phyloP scores from a whole-genome alignment of 1,284 basidiomycete species.

The Marasmius tenuissimus region DNA sequence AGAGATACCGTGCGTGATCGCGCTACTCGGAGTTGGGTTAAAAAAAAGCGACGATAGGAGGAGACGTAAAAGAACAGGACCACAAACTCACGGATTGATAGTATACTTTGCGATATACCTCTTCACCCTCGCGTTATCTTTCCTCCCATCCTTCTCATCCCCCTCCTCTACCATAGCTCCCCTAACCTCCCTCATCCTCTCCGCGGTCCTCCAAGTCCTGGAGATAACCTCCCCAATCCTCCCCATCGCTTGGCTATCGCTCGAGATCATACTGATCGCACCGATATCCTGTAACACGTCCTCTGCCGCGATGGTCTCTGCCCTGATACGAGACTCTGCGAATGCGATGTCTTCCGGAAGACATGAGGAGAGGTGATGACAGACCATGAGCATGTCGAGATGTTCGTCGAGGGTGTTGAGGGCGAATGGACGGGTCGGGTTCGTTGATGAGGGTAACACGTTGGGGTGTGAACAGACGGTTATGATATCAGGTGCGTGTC shows the following conservation, averaged over 20 bases:
- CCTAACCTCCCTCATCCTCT: conserved; percentile 84
- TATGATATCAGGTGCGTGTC: conserved; percentile 98
- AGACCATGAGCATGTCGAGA: conserved; percentile 98
- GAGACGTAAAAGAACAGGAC: neutral
- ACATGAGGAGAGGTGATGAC: conserved; percentile 87
- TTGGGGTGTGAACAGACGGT: conserved; percentile 90
- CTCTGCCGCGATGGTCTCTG: conserved; percentile 96
- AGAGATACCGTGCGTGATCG: conserved; percentile 91
- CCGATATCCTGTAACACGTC: conserved; percentile 95
- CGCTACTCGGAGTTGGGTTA: conserved; percentile 45
- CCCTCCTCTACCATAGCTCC: conserved; percentile 70
- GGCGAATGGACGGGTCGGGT: conserved; percentile 93
- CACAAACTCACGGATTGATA: conserved; percentile 94
- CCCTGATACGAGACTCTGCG: conserved; percentile 96
- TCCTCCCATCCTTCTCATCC: conserved; percentile 67
- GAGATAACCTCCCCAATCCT: conserved; percentile 93
- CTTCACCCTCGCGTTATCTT: conserved; percentile 96
- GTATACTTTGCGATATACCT: conserved; percentile 97
- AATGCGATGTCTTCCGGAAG: conserved; percentile 95
- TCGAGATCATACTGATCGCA: conserved; percentile 95
- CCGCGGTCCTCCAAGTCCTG: conserved; percentile 95
- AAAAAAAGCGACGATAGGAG: neutral
- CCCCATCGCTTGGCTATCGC: conserved; percentile 98
- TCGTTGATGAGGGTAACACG: conserved; percentile 96
- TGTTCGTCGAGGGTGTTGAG: conserved; percentile 96